Evolutionary conservation across 768 basidiomycete genomes (phyloP), one percentile per base, ranked within the genome.

Genomic region (Mycena haematopus): DNA sequence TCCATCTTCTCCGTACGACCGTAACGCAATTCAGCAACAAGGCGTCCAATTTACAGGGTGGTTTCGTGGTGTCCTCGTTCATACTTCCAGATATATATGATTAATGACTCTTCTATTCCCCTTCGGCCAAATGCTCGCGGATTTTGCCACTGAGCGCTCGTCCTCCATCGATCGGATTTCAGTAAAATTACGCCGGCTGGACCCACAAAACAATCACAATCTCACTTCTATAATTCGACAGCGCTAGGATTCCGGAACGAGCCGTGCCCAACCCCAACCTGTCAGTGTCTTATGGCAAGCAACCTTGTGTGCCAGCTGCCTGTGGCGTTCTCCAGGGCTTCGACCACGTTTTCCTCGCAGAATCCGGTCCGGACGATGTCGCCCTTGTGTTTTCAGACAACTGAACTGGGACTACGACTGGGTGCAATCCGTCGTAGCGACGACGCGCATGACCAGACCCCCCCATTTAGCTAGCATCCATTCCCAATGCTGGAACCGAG

Each of bases 251-350:
- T 35, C 36, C 36, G 36, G 36, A 36, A 36, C 36, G 17, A 40
- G 19, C 52, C 52, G 24, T 36, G 29, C 29, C 35, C 29, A 24
- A 25, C 40, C 50, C 49, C 17, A 31, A 29, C 25, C 9, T 31
- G 29, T 31, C 29, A 31, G 8, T 21, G 40, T 44, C 45, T 21
- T 11, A 36, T 36, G 36, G 36, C 36, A 36, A 36, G 25, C 35
- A 44, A 63, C 55, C 56, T 63, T 63, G 56, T 57, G 50, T 46
- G 22, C 19, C 24, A 57, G 56, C 56, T 57, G 55, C 52, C 62
- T 46, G 62, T 63, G 62, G 62, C 55, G 62, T 52, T 60, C 45
- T 27, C 46, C 19, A 22, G 52, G 21, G 61, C 61, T 62, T 62
- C 61, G 50, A 46, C 55, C 62, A 63, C 62, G 62, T 63, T 63